A percentile compares a stretch with the other conserved stretches of the same genome.
Evolutionary conservation across 768 basidiomycete genomes (phyloP).

Genomic region (Boletus vermiculosoides): DNA sequence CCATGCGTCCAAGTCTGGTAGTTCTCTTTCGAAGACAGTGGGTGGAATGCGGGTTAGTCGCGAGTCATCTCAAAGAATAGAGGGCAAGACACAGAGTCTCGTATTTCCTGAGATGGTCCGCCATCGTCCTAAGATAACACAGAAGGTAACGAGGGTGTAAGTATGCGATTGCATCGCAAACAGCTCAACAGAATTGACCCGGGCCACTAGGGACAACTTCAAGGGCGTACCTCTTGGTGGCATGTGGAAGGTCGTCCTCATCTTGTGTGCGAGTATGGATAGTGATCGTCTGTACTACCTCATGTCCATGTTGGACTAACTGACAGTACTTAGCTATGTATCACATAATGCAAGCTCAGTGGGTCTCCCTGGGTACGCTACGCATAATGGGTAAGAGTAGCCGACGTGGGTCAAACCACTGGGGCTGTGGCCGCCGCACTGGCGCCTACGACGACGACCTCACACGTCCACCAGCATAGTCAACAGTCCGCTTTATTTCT

Average conservation of each 20-base stretch:
- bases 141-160: conserved; percentile 4
- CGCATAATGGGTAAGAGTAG: background rate
- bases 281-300: conserved; percentile 71
- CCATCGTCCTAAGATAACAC: conserved; percentile 77
- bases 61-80: background rate
- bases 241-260: conserved; percentile 87
- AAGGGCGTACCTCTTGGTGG: conserved; percentile 85
- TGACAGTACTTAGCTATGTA: background rate
- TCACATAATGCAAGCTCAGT: background rate
- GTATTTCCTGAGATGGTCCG: conserved; percentile 89
- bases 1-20: no score
- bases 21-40: background rate
- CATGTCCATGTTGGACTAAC: background rate
- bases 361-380: background rate
- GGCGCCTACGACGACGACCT: background rate
- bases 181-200: background rate
- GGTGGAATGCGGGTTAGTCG: conserved; percentile 3
- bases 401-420: background rate
- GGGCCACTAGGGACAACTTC: background rate
- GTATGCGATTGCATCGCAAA: background rate
- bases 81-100: conserved; percentile 66
- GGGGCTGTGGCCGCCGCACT: background rate
- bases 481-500: background rate
- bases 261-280: conserved; percentile 87
- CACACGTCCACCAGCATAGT: background rate